These are phyloP conservation scores for Tetrapyrgos nigripes DNA, from an alignment of 1,284 basidiomycete species.

Conservation along the genomic window DNA sequence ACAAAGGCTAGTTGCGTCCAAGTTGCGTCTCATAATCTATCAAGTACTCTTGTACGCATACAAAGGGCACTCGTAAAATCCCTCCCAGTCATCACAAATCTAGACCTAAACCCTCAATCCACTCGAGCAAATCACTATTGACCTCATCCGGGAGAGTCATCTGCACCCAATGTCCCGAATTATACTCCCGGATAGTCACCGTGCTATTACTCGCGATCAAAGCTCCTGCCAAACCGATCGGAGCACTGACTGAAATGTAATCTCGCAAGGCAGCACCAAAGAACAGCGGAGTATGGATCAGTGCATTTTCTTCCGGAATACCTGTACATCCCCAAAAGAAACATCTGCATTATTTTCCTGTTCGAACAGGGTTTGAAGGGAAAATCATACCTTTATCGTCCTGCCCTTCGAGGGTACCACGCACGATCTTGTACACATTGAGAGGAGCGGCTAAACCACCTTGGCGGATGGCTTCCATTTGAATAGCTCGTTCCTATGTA, in stretches of 20 bases:
- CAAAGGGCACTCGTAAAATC: too few relatives aligned
- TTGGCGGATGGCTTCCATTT: conserved; percentile 27
- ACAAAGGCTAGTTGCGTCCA: too few relatives aligned
- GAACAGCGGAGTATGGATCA: conserved; percentile 37
- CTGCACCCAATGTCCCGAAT: conserved; percentile 39
- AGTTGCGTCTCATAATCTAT: too few relatives aligned
- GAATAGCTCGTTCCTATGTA: conserved; percentile 31
- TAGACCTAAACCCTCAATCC: conserved; percentile 27
- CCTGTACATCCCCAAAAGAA: conserved; percentile 18
- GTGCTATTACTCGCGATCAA: conserved; percentile 21
- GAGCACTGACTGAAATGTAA: conserved; percentile 26
- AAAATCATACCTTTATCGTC: conserved; percentile 22
- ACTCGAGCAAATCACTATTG: conserved; percentile 35
- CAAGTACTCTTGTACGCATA: too few relatives aligned
- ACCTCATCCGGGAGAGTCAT: conserved; percentile 33
- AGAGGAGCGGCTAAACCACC: conserved; percentile 16
- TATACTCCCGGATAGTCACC: conserved; percentile 36
- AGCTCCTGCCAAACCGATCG: too few relatives aligned
- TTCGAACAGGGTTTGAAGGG: neutral
- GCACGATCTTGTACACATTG: conserved; percentile 11
- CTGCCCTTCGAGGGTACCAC: neutral
- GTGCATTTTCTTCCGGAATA: conserved; percentile 28
- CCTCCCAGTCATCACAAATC: too few relatives aligned
- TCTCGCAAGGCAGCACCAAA: conserved; percentile 39
- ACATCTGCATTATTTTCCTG: neutral